Evolutionary conservation across 208 protist species (phyloP).

Genomic region (Porcisia deanei): DNA sequence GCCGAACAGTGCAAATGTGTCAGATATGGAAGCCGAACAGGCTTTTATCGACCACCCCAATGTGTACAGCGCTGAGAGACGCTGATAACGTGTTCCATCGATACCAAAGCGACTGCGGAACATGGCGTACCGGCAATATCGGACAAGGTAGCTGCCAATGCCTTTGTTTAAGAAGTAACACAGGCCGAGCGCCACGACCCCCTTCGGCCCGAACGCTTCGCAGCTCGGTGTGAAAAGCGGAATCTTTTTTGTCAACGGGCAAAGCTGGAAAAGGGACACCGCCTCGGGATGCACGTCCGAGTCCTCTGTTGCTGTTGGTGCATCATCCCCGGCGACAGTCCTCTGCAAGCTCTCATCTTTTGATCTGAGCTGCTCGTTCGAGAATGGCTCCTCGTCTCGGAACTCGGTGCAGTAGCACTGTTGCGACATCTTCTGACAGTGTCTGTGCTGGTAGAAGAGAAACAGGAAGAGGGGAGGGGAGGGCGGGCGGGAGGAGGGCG

Average conservation of each 20-base stretch:
- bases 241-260: slow-evolving; percentile 30
- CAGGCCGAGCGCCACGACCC: slow-evolving; percentile 36
- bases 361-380: no score
- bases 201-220: slow-evolving; percentile 42
- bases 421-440: no score
- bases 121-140: slow-evolving; percentile 42
- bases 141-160: slow-evolving; percentile 46
- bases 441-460: no score
- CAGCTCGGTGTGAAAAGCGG: slow-evolving; percentile 44
- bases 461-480: no score
- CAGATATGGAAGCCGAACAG: slow-evolving; percentile 59
- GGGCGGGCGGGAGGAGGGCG: no score
- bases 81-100: slow-evolving; percentile 45
- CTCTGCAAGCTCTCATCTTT: no score
- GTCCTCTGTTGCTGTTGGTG: no score
- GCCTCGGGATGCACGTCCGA: slow-evolving; percentile 43
- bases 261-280: slow-evolving; percentile 24
- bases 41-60: slow-evolving; percentile 75
- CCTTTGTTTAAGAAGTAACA: slow-evolving; percentile 63
- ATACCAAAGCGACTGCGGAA: slow-evolving; percentile 50
- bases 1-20: slow-evolving; percentile 54
- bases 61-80: slow-evolving; percentile 38
- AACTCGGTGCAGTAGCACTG: no score
- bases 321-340: no score
- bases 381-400: no score